These are phyloP conservation scores for Sporisorium exsertum DNA, from an alignment of 1,284 basidiomycete species.

Conservation along the genomic window DNA sequence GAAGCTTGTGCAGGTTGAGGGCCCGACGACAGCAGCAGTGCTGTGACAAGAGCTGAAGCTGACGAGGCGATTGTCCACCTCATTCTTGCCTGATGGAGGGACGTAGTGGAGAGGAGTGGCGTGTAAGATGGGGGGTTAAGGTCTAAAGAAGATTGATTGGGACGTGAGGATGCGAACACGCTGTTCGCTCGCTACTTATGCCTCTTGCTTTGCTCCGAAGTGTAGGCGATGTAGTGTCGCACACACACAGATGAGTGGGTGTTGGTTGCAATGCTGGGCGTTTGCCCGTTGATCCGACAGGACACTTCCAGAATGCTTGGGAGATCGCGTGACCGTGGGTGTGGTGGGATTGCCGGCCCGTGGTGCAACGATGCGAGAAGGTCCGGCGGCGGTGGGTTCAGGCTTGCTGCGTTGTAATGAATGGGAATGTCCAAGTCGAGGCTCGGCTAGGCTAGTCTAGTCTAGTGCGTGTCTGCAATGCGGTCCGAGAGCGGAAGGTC, in stretches of 20 bases:
- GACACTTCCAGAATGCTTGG: not conserved
- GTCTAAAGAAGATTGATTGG: not conserved
- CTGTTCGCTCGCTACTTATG: not conserved
- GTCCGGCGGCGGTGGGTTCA: not conserved
- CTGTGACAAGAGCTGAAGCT: conserved; percentile 28
- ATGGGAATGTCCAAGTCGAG: too few species aligned
- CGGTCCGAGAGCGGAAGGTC: not conserved
- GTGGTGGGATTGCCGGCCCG: not conserved
- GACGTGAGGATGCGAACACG: not conserved
- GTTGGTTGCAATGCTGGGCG: not conserved
- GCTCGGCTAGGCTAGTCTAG: too few species aligned
- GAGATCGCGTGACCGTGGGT: not conserved
- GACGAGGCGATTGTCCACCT: conserved; percentile 22
- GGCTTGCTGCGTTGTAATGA: not conserved
- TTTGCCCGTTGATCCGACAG: not conserved
- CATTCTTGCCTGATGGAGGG: conserved; percentile 8
- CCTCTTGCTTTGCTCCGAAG: not conserved
- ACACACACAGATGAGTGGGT: not conserved
- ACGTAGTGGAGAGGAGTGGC: not conserved
- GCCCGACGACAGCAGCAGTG: conserved; percentile 22
- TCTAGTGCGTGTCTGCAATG: not conserved
- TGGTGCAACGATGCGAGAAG: not conserved
- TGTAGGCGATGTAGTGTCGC: not conserved
- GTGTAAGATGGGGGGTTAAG: not conserved
- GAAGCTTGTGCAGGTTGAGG: conserved; percentile 33